Conservation (phyloP, 805 yeast genomes). For the Candida loeiensis region DNA sequence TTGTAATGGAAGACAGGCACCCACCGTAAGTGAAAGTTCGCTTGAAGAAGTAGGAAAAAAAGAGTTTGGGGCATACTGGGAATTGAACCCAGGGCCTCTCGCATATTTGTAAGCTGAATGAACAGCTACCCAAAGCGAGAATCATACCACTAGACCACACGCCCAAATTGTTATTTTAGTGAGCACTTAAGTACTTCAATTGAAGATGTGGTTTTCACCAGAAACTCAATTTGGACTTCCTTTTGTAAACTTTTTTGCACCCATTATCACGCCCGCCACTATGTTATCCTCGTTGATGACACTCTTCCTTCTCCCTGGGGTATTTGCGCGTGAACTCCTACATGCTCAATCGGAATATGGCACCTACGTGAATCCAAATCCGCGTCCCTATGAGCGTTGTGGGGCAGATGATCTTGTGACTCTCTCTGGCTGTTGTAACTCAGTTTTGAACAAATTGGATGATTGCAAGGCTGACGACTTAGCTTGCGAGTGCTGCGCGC, state of each 20-base stretch:
- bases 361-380: conserved; percentile 45
- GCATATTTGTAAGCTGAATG: too few species aligned
- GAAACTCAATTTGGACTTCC: too few species aligned
- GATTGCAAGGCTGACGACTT: conserved; percentile 51
- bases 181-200: not conserved
- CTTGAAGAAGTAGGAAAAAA: not conserved
- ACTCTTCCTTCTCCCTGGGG: too few species aligned
- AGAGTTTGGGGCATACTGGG: conserved; percentile 45
- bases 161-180: conserved; percentile 13
- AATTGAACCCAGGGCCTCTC: conserved; percentile 65
- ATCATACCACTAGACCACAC: conserved; percentile 55
- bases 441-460: conserved; percentile 43
- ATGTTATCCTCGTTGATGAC: too few species aligned
- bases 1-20: not conserved
- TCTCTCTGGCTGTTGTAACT: conserved; percentile 44
- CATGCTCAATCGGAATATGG: conserved; percentile 30
- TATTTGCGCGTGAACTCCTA: too few species aligned
- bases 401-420: conserved; percentile 42
- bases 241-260: too few species aligned
- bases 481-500: conserved; percentile 56
- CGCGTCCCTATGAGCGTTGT: conserved; percentile 39
- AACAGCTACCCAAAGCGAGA: conserved; percentile 50
- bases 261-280: too few species aligned
- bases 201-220: too few species aligned
- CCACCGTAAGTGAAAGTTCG: not conserved